Evolutionary conservation across 352 stramenopile genomes (phyloP), one percentile per base, ranked within the genome.

Genomic region (Phytopythium kandeliae): DNA sequence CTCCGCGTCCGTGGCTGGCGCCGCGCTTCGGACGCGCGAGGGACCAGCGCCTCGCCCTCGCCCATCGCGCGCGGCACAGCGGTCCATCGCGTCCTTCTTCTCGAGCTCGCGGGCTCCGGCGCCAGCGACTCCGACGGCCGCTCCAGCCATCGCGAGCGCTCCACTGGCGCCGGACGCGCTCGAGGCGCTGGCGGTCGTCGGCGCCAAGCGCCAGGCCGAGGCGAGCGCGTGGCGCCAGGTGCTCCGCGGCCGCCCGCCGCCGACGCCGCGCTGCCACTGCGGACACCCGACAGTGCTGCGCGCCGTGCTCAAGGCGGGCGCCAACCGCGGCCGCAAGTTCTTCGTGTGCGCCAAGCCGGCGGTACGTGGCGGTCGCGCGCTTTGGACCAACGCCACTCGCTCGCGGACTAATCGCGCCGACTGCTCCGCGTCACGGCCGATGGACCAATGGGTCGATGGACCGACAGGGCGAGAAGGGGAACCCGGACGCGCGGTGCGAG

Each of bases 251-350:
- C 63, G 65, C 19, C 65, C 78, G 17, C 74, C 70, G 2, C 63
- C 69, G 47, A 86, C 78, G 5, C 83, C 83, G 10, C 54, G 84
- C 10, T 94, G 83, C 40, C 48, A 85, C 46, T 89, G 80, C 45
- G 62, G 72, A 8, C 66, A 86, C 36, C 73, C 83, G 9, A 88
- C 69, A 13, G 69, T 94, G n/a, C 57, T 86, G 51, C 80, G 83
- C 48, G 78, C 74, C 16, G 83, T 94, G 13, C 22, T 91, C 44
- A 94, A 94, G 58, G 62, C 54, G 34, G 88, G 85, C 57, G 78
- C 89, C 8, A 94, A 94, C 48, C 88, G 69, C 63, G 80, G 83
- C 4, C 80, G 80, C 45, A 92, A 92, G 47, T 93, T 95, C 61
- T 95, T 85, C 51, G 75, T 93, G 16, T 95, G 85, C 58, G 86